Conservation (phyloP, 352 stramenopile genomes). For the Pythium oligandrum region DNA sequence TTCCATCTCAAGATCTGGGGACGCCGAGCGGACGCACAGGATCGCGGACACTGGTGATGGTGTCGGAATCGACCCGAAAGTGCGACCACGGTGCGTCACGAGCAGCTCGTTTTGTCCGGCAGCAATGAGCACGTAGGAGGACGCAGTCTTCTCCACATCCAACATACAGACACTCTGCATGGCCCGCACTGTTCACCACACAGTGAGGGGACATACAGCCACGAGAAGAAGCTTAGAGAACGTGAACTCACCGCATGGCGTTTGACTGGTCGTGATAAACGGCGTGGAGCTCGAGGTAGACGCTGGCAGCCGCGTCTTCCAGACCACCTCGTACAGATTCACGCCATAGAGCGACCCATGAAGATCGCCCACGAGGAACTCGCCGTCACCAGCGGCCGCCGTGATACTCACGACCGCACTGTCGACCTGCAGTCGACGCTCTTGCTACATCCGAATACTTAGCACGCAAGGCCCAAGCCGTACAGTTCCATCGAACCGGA, state of each 20-base stretch:
- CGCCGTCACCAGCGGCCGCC: neutral
- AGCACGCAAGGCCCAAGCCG: too few species aligned
- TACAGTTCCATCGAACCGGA: too few species aligned
- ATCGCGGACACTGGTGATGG: slow-evolving; percentile 27
- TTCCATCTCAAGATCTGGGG: too few species aligned
- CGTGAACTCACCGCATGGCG: too few species aligned
- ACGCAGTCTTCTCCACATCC: slow-evolving; percentile 48
- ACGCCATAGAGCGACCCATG: slow-evolving; percentile 44
- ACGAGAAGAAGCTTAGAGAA: too few species aligned
- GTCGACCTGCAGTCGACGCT: too few species aligned
- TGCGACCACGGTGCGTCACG: slow-evolving; percentile 32
- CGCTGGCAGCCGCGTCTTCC: slow-evolving; percentile 21
- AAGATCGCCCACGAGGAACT: slow-evolving; percentile 41
- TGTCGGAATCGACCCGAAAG: slow-evolving; percentile 24
- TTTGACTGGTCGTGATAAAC: too few species aligned
- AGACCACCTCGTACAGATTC: slow-evolving; percentile 46
- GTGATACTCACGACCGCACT: too few species aligned
- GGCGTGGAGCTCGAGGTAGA: neutral
- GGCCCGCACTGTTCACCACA: slow-evolving; percentile 16
- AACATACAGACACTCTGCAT: slow-evolving; percentile 29
- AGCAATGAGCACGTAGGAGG: slow-evolving; percentile 42
- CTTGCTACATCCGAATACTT: too few species aligned
- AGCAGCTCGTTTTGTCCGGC: slow-evolving; percentile 41
- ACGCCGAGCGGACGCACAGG: slow-evolving; percentile 9
- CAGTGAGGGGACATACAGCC: too few species aligned